A percentile compares a stretch with the other conserved stretches of the same genome.
These are phyloP conservation scores for Corymbia calophylla DNA, from an alignment of 441 rosid species.

Conservation along the genomic window DNA sequence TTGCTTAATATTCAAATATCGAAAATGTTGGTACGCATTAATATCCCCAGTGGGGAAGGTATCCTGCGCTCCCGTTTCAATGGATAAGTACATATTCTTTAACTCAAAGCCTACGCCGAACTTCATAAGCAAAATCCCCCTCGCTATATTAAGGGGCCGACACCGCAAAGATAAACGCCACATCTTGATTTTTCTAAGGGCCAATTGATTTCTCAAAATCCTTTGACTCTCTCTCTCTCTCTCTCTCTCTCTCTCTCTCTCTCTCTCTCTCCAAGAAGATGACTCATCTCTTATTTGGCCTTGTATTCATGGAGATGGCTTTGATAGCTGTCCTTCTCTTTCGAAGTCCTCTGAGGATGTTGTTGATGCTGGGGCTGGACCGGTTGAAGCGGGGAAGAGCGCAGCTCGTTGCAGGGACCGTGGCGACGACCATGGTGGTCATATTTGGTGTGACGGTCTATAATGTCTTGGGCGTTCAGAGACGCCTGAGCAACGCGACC, in stretches of 20 bases:
- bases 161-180: neutral
- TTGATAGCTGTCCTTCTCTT: constrained; percentile 23
- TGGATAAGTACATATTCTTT: neutral
- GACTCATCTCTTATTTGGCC: constrained; percentile 27
- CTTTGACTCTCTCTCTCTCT: neutral
- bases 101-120: neutral
- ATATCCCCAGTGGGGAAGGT: neutral
- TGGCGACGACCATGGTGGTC: constrained; percentile 26
- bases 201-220: neutral
- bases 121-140: neutral
- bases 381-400: constrained; percentile 32
- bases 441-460: constrained; percentile 22
- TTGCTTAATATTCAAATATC: neutral
- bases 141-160: neutral
- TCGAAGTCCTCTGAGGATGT: constrained; percentile 30
- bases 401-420: constrained; percentile 29
- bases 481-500: constrained; percentile 17
- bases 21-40: neutral
- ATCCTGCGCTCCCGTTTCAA: neutral
- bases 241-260: neutral
- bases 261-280: constrained; percentile 2
- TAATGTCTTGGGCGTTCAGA: constrained; percentile 10
- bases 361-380: constrained; percentile 28
- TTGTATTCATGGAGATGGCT: constrained; percentile 29
- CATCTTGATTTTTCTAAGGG: neutral